phyloP scores from a whole-genome alignment of 352 stramenopile genomes.

The Globisporangium spiculum region DNA sequence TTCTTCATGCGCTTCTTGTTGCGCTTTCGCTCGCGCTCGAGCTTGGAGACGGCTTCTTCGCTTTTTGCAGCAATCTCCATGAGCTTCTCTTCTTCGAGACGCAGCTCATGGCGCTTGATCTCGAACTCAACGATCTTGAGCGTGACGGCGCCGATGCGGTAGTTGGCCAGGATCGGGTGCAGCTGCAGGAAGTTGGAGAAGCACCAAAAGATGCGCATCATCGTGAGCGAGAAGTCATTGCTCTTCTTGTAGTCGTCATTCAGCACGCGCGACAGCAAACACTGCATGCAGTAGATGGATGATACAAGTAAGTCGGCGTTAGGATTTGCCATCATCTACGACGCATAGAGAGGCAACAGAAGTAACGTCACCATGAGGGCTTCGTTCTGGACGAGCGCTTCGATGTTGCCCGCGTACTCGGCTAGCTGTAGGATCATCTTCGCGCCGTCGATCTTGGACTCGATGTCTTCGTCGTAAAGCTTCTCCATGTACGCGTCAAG shows the following conservation, averaged over 20 bases:
- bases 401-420: conserved; percentile 87
- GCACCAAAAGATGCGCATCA: conserved; percentile 94
- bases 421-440: conserved; percentile 92
- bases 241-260: conserved; percentile 95
- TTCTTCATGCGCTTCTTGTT: conserved; percentile 90
- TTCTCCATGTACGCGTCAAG: conserved; percentile 94
- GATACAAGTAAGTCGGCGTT: background rate
- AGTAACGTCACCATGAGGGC: conserved; percentile 82
- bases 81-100: conserved; percentile 63
- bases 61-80: conserved; percentile 31
- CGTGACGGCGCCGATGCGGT: conserved; percentile 92
- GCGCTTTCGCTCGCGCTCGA: conserved; percentile 79
- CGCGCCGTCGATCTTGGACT: conserved; percentile 84
- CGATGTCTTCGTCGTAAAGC: conserved; percentile 90
- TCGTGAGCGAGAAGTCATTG: conserved; percentile 92
- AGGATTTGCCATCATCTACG: too few species aligned
- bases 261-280: conserved; percentile 90
- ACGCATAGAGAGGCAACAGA: too few species aligned
- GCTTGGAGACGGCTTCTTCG: conserved; percentile 47
- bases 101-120: conserved; percentile 86
- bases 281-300: conserved; percentile 25
- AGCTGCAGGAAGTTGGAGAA: conserved; percentile 96
- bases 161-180: conserved; percentile 90
- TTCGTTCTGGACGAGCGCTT: conserved; percentile 92
- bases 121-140: conserved; percentile 95